Evolutionary conservation across 345 rosid genomes (phyloP), one percentile per base, ranked within the genome.

Genomic region (Populus ilicifolia): DNA sequence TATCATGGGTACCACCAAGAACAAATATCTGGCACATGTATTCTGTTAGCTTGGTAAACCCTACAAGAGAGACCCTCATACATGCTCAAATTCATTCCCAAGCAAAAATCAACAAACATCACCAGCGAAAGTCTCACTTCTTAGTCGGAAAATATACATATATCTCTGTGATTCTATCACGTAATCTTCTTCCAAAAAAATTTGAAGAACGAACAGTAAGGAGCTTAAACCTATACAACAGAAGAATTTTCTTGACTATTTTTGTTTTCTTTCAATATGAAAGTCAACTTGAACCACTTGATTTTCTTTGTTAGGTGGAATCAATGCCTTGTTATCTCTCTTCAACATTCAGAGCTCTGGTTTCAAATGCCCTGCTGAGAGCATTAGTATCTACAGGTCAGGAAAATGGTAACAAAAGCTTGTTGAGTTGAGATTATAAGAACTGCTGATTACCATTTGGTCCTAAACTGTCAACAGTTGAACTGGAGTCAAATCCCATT

Each of bases 401-500:
- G 72, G 36, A 13, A 20, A 67, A 18, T 20, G 12, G 11, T 46
- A 41, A 38, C 25, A 29, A 46, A 52, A 73, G n/a, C 8, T 35
- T 14, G 50, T 33, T 36, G 43, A 23, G 8, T 23, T 56, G 12
- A 66, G 54, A 67, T 54, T 38, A 39, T 43, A 38, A n/a, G 29
- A 61, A 25, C 23, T 52, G 74, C 25, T 56, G 36, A 79, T 83
- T 87, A 88, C 94, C 92, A 79, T 82, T 89, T 68, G 88, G 87
- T 84, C 91, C 89, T 84, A 88, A 85, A 80, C 80, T 73, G 78
- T 88, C 85, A 21, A 84, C 78, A 48, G 89, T 88, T 33, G 94
- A 86, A 82, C 78, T 85, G 76, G 96, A 84, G 77, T 91, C 88
- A 14, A 83, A 89, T 35, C 94, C 97, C 96, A 92, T 89, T 76